Conservation (phyloP, 2,329 filamentous ascomycete species). For the Neocatenulostroma microsporum region DNA sequence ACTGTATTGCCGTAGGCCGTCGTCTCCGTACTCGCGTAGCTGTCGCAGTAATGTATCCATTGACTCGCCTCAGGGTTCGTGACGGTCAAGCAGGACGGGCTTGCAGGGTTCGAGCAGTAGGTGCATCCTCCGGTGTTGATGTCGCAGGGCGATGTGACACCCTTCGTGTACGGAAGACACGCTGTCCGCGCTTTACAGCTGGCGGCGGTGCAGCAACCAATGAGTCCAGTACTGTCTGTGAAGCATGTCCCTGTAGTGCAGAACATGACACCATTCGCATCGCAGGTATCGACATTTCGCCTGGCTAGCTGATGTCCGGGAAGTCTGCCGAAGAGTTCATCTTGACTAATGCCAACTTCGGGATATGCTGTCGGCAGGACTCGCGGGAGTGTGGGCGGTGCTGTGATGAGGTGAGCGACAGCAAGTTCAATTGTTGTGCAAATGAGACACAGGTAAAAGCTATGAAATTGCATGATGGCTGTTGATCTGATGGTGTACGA, state of each 20-base stretch:
- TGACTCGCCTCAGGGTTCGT: slow-evolving; percentile 3
- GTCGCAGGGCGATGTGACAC: slow-evolving; percentile 9
- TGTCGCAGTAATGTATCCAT: slow-evolving; percentile 6
- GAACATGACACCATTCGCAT: slow-evolving; percentile 5
- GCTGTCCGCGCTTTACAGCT: slow-evolving; percentile 13
- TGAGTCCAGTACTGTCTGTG: slow-evolving; percentile 9
- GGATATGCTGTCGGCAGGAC: slow-evolving; percentile 4
- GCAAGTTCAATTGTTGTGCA: background rate
- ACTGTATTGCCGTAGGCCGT: slow-evolving; percentile 1
- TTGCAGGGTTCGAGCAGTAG: slow-evolving; percentile 10
- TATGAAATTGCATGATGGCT: too few species aligned
- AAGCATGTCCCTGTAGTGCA: slow-evolving; percentile 14
- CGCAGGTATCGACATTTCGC: slow-evolving; percentile 3
- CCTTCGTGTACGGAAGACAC: slow-evolving; percentile 12
- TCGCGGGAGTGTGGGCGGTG: slow-evolving; percentile 3
- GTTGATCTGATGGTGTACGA: too few species aligned
- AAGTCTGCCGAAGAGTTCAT: slow-evolving; percentile 4
- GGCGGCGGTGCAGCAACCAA: slow-evolving; percentile 16
- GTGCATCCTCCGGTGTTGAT: slow-evolving; percentile 14
- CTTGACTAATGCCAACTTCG: slow-evolving; percentile 3
- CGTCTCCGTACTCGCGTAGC: slow-evolving; percentile 2
- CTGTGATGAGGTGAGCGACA: slow-evolving; percentile 6
- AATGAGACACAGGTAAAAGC: too few species aligned
- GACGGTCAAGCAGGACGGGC: slow-evolving; percentile 6
- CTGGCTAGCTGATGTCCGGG: slow-evolving; percentile 7